These are phyloP conservation scores for Quercus engelmannii DNA, from an alignment of 306 rosid genomes.

Conservation along the genomic window DNA sequence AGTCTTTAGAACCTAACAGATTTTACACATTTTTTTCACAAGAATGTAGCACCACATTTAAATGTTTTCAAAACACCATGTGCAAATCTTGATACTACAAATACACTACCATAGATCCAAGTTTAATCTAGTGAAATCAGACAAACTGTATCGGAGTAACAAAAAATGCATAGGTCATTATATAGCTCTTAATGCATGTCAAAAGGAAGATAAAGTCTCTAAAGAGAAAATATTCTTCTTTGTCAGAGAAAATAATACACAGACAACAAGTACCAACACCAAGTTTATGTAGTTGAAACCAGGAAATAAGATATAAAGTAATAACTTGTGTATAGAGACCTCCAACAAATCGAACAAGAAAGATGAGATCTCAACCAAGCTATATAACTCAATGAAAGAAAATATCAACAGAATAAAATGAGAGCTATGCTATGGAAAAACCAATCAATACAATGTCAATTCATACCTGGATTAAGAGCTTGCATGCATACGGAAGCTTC, in stretches of 20 bases:
- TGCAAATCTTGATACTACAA: no score
- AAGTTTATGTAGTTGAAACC: neutral
- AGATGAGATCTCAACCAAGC: neutral
- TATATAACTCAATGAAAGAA: neutral
- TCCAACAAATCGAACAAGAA: neutral
- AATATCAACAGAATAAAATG: neutral
- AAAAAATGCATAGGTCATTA: no score
- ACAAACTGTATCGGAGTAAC: no score
- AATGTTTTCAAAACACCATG: no score
- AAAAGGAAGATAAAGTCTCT: no score
- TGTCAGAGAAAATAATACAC: neutral
- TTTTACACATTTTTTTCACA: no score
- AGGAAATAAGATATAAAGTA: neutral
- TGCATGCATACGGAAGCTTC: slow-evolving; percentile 96
- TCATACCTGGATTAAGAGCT: slow-evolving; percentile 82
- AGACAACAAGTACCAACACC: neutral
- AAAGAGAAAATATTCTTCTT: no score
- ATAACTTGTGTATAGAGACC: neutral
- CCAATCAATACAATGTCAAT: neutral
- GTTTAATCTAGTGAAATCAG: no score
- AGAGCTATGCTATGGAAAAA: neutral
- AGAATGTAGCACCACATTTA: no score
- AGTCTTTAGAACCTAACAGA: no score
- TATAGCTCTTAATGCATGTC: no score
- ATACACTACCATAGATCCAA: no score